Evolutionary conservation across 768 basidiomycete species (phyloP), one percentile per base, ranked within the genome.

Genomic region (Suillus luteus): DNA sequence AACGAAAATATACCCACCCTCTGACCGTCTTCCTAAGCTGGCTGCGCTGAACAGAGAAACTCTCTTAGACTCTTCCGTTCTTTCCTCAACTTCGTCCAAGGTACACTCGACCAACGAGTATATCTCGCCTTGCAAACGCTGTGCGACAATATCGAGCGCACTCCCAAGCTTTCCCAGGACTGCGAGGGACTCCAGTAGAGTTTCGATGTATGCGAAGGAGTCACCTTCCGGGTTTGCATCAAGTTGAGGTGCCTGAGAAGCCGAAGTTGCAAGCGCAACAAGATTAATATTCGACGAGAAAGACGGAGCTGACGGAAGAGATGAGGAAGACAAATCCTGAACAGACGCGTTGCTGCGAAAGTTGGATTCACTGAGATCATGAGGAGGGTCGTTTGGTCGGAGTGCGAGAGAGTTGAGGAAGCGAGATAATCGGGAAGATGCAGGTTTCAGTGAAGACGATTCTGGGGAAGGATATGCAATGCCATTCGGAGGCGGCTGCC

Each of bases 151-250:
- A 69, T 99, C 97, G 17, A 99, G 79, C 6, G 88, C 92, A 61
- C 79, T 86, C 2, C 93, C 93, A 2, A 99, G 82, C 71, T 92
- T 92, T 8, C 96, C 96, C 15, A 99, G 81, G 2, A 95, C 89
- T 15, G 95, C 90, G 14, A 99, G 81, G n/a, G 95, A 91, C 75
- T 99, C 97, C 9, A 99, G 79, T 7, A 99, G 81, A 2, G 87
- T 91, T 77, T 98, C 97, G 67, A 99, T 89, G 71, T 98, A 99
- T 5, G 87, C 77, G 76, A 97, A 99, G 0, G 94, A 95, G 72
- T 99, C 94, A 11, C 87, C 83, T 77, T 99, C 97, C 5, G 96
- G 95, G 70, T 95, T 96, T 64, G 65, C 64, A 65, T 67, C 73
- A 60, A 67, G 68, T 27, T 72, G 70, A 6, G 66, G 69, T 27